These are phyloP conservation scores for Golubevia pallescens DNA, from an alignment of 1,284 basidiomycete genomes.

Conservation along the genomic window DNA sequence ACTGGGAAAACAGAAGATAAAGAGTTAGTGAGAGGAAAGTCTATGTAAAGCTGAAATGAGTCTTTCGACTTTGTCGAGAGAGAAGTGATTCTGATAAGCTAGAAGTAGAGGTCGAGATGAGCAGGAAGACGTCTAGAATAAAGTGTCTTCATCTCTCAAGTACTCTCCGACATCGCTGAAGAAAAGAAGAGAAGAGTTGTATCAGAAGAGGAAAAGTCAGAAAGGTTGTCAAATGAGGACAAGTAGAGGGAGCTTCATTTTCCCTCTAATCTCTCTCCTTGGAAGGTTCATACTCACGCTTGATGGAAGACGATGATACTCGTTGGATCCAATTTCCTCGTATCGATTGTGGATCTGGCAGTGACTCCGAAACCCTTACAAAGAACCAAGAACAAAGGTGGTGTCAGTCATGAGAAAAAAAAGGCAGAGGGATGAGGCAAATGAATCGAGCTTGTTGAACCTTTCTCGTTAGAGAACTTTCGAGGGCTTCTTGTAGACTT, in stretches of 20 bases:
- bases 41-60: no score
- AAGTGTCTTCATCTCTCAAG: conserved; percentile 54
- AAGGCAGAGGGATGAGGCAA: no score
- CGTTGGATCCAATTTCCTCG: conserved; percentile 96
- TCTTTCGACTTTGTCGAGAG: no score
- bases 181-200: neutral
- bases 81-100: no score
- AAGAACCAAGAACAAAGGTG: conserved; percentile 9
- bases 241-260: conserved; percentile 6
- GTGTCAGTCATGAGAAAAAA: no score
- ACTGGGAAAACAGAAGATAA: no score
- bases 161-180: conserved; percentile 57
- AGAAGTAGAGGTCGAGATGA: no score
- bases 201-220: neutral
- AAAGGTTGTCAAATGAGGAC: neutral
- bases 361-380: conserved; percentile 94
- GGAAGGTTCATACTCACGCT: conserved; percentile 72
- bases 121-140: conserved; percentile 23
- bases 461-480: no score
- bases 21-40: no score
- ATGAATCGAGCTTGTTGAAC: no score
- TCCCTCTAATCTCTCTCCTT: conserved; percentile 22
- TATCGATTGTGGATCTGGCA: conserved; percentile 91
- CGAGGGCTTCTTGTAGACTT: no score
- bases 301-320: conserved; percentile 98